phyloP scores from a whole-genome alignment of 2,329 filamentous ascomycete species.

The Curvularia spicifera region DNA sequence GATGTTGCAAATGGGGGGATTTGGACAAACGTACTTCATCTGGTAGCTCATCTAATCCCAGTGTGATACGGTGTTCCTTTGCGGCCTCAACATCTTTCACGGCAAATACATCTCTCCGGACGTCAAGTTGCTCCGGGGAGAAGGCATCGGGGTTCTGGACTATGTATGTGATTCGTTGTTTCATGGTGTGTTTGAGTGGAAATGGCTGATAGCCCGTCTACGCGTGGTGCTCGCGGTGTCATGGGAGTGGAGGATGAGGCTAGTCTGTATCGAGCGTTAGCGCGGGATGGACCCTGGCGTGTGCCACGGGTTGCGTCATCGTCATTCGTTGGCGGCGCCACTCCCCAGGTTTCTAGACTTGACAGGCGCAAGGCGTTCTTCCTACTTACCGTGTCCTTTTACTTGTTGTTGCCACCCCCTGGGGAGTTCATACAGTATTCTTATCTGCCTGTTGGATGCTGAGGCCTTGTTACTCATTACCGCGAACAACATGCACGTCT shows the following conservation, averaged over 20 bases:
- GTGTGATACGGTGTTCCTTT: constrained; percentile 79
- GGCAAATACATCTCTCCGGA: constrained; percentile 58
- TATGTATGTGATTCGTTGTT: constrained; percentile 77
- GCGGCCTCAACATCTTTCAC: constrained; percentile 69
- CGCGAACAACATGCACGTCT: constrained; percentile 37
- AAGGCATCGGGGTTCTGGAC: constrained; percentile 70
- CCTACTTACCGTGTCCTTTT: constrained; percentile 36
- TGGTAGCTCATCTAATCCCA: constrained; percentile 76
- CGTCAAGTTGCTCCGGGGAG: constrained; percentile 66
- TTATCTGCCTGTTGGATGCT: background rate
- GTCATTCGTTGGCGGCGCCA: constrained; percentile 13
- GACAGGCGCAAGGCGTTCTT: constrained; percentile 8
- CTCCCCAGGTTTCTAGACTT: constrained; percentile 20
- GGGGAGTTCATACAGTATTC: background rate
- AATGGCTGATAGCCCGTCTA: background rate
- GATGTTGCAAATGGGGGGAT: background rate
- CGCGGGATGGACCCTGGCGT: background rate
- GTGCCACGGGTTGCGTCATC: constrained; percentile 12
- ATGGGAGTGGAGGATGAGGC: background rate
- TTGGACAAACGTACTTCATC: constrained; percentile 57
- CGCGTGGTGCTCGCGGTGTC: constrained; percentile 12
- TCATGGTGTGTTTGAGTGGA: constrained; percentile 56
- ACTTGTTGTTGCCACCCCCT: constrained; percentile 28
- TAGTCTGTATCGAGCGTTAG: constrained; percentile 6
- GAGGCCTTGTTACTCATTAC: background rate